These are phyloP conservation scores for Alliaria petiolata DNA, from an alignment of 345 rosid species.

Conservation along the genomic window DNA sequence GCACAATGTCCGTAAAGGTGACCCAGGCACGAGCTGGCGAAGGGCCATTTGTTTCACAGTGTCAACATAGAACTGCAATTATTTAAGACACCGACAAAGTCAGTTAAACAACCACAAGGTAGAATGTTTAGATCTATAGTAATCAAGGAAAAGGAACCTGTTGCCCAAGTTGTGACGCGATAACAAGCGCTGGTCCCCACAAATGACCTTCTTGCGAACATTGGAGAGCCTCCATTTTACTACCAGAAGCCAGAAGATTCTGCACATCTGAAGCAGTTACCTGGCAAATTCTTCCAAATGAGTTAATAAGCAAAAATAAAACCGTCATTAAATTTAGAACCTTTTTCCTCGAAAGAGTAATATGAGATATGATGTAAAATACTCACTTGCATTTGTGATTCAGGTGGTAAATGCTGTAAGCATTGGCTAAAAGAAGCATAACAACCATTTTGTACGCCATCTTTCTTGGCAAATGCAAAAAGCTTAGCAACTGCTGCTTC, in stretches of 20 bases:
- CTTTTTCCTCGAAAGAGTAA: neutral
- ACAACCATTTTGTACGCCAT: slow-evolving; percentile 41
- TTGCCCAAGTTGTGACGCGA: slow-evolving; percentile 91
- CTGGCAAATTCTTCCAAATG: slow-evolving; percentile 32
- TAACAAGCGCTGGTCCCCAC: slow-evolving; percentile 99
- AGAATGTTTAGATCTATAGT: neutral
- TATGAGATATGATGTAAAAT: neutral
- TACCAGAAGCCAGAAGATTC: slow-evolving; percentile 92
- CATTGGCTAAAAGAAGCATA: slow-evolving; percentile 60
- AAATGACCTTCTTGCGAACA: slow-evolving; percentile 91
- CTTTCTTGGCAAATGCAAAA: slow-evolving; percentile 77
- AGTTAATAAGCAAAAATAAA: slow-evolving; percentile 12
- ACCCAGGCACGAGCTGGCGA: slow-evolving; percentile 82
- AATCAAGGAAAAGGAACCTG: slow-evolving; percentile 56
- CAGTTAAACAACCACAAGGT: slow-evolving; percentile 7
- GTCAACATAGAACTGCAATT: slow-evolving; percentile 80
- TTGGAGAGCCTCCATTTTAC: slow-evolving; percentile 74
- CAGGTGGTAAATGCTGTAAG: slow-evolving; percentile 81
- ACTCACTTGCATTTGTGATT: slow-evolving; percentile 79
- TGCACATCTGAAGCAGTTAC: slow-evolving; percentile 92
- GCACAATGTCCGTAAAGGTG: slow-evolving; percentile 95
- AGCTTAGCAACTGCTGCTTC: slow-evolving; percentile 95
- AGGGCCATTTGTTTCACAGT: slow-evolving; percentile 98
- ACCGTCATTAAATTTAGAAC: neutral
- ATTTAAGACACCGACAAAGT: slow-evolving; percentile 2